phyloP scores from a whole-genome alignment of 495 filamentous ascomycete genomes.

The Aspergillus olivimuriae region DNA sequence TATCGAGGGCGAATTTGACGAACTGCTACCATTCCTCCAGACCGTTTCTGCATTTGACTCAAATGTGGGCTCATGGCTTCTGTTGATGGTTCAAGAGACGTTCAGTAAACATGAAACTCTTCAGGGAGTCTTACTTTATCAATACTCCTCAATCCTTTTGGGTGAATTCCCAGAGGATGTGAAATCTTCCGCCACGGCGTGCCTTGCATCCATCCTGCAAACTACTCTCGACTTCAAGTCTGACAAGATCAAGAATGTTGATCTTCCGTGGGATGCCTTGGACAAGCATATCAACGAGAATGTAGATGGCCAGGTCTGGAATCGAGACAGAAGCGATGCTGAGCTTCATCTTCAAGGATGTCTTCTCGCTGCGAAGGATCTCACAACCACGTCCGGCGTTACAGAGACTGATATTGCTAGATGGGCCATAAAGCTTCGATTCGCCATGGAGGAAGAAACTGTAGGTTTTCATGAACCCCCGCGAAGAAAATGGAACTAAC shows the following conservation, averaged over 20 bases:
- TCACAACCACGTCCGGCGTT: conserved; percentile 20
- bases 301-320: conserved; percentile 25
- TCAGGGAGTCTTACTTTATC: conserved; percentile 15
- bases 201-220: conserved; percentile 30
- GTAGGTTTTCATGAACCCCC: conserved; percentile 17
- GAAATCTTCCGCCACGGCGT: conserved; percentile 26
- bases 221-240: conserved; percentile 16
- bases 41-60: conserved; percentile 27
- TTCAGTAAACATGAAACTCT: conserved; percentile 17
- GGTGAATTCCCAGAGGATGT: conserved; percentile 21
- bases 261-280: conserved; percentile 24
- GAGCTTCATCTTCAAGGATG: conserved; percentile 45
- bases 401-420: conserved; percentile 17
- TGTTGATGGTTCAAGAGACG: conserved; percentile 24
- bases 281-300: conserved; percentile 18
- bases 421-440: conserved; percentile 31
- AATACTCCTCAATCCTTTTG: conserved; percentile 30
- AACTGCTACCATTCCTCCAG: conserved; percentile 19
- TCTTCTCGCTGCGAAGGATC: conserved; percentile 50
- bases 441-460: conserved; percentile 37
- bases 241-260: conserved; percentile 8
- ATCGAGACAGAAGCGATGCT: conserved; percentile 36
- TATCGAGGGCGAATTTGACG: conserved; percentile 9
- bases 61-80: conserved; percentile 36
- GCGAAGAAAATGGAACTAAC: neutral